Conservation (phyloP, 1,284 basidiomycete genomes). For the Leccinum solheimii region DNA sequence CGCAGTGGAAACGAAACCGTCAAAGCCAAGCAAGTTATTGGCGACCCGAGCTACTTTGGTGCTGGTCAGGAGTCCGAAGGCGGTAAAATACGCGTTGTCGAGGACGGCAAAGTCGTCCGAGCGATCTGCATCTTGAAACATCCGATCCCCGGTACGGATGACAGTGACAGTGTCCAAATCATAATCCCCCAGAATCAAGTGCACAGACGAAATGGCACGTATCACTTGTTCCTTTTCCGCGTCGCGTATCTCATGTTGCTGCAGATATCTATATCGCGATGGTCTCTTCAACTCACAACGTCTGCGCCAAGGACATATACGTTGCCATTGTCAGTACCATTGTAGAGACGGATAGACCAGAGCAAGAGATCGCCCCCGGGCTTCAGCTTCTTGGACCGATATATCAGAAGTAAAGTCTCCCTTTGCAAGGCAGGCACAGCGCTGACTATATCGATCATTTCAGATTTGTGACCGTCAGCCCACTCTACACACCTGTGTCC, state of each 20-base stretch:
- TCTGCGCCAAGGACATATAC: conserved; percentile 93
- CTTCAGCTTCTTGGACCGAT: conserved; percentile 92
- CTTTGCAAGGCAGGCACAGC: neutral
- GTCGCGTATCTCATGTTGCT: conserved; percentile 9
- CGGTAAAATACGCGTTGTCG: conserved; percentile 84
- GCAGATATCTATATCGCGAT: conserved; percentile 98
- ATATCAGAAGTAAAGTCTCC: conserved; percentile 77
- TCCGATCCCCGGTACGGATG: conserved; percentile 96
- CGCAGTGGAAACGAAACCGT: conserved; percentile 90
- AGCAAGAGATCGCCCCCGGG: conserved; percentile 90
- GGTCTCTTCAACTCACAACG: conserved; percentile 96
- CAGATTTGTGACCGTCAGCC: conserved; percentile 89
- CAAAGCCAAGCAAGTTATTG: conserved; percentile 97
- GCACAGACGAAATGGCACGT: conserved; percentile 85
- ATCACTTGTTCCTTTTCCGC: conserved; percentile 7
- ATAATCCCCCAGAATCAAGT: conserved; percentile 99
- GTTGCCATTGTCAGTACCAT: conserved; percentile 98
- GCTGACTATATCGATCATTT: conserved; percentile 12
- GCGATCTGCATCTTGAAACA: conserved; percentile 99
- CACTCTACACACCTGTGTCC: conserved; percentile 88
- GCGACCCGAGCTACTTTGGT: conserved; percentile 97
- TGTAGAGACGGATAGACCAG: conserved; percentile 93
- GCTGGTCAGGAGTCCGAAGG: conserved; percentile 61
- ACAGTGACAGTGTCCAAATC: conserved; percentile 93
- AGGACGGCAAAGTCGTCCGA: conserved; percentile 93